phyloP scores from a whole-genome alignment of 2,329 filamentous ascomycete species.

The Zymoseptoria passerinii region DNA sequence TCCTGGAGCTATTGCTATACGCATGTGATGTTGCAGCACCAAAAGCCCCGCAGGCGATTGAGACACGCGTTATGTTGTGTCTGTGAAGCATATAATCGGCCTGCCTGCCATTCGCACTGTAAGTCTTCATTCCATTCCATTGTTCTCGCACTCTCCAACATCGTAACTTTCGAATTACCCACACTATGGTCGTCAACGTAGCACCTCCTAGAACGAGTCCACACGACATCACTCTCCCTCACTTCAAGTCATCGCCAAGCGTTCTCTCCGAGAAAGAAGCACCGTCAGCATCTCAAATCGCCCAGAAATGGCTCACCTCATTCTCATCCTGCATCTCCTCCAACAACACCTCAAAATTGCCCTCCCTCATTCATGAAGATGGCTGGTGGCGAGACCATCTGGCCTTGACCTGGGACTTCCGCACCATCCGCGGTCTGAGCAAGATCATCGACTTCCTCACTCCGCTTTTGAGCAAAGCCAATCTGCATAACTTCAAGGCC shows the following conservation, averaged over 20 bases:
- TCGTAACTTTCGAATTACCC: not conserved
- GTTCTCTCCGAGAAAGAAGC: conserved; percentile 7
- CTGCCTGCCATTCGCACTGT: not conserved
- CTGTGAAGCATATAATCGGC: not conserved
- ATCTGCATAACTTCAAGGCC: conserved; percentile 27
- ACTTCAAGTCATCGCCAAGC: conserved; percentile 18
- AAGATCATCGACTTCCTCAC: conserved; percentile 36
- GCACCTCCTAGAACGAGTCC: conserved; percentile 2
- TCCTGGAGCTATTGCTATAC: not conserved
- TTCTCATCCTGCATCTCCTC: conserved; percentile 21
- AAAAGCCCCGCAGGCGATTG: not conserved
- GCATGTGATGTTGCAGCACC: not conserved
- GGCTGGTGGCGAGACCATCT: conserved; percentile 55
- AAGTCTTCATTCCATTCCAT: not conserved
- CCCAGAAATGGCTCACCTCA: conserved; percentile 24
- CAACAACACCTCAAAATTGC: conserved; percentile 14
- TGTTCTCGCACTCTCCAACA: not conserved
- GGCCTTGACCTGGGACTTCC: conserved; percentile 49
- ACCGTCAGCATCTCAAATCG: conserved; percentile 17
- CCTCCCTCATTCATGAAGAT: conserved; percentile 35
- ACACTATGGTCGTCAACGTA: not conserved
- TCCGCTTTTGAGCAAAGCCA: conserved; percentile 31
- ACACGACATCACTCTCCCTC: conserved; percentile 24
- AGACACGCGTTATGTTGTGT: not conserved
- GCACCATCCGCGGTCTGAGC: conserved; percentile 40